These are phyloP conservation scores for Phytophthora sansomeana DNA, from an alignment of 352 stramenopile species.

Conservation along the genomic window DNA sequence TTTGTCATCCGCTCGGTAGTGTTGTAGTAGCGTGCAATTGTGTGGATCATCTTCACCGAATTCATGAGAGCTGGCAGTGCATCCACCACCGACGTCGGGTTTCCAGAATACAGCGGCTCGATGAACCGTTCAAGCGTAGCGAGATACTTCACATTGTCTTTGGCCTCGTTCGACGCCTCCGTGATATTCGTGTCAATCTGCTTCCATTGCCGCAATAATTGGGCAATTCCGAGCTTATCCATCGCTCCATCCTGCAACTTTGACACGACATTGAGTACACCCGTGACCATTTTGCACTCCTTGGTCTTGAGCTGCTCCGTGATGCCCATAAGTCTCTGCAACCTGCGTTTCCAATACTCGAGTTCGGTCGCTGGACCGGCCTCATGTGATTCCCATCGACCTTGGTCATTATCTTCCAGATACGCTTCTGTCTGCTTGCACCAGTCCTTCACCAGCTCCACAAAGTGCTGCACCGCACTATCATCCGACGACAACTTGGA, in stretches of 20 bases:
- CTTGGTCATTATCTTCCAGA: constrained; percentile 86
- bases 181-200: constrained; percentile 92
- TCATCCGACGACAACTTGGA: constrained; percentile 78
- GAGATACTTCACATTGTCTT: constrained; percentile 90
- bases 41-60: constrained; percentile 92
- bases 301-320: constrained; percentile 92
- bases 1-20: constrained; percentile 92
- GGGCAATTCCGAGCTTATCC: constrained; percentile 70
- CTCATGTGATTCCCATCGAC: constrained; percentile 83
- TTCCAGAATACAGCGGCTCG: constrained; percentile 79
- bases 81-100: constrained; percentile 70
- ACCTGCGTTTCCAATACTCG: constrained; percentile 87
- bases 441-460: constrained; percentile 91
- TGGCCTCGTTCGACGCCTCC: constrained; percentile 83
- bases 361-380: constrained; percentile 83
- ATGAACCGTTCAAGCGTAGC: constrained; percentile 88
- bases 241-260: constrained; percentile 76
- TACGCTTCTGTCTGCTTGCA: constrained; percentile 89
- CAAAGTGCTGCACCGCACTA: constrained; percentile 78
- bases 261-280: constrained; percentile 81
- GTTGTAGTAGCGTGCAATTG: constrained; percentile 90
- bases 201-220: constrained; percentile 83
- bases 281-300: constrained; percentile 89
- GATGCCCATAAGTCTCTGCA: constrained; percentile 88
- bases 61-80: constrained; percentile 90